Percentiles rank a stretch among this genome's conserved stretches.
phyloP scores from a whole-genome alignment of 208 protist genomes.

The Crithidia brevicula region DNA sequence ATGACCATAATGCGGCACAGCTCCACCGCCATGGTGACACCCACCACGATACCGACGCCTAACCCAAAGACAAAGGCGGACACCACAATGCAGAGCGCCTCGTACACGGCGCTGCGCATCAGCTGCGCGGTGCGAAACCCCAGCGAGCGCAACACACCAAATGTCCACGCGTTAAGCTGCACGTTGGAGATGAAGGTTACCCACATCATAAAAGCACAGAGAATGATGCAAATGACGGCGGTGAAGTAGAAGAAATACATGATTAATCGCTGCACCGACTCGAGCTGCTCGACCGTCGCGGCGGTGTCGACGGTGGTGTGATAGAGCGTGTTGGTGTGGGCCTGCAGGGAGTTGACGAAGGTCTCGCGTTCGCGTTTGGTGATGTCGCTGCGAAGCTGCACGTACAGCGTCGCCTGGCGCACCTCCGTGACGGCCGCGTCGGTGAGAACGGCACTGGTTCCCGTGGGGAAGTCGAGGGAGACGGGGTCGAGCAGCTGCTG shows the following conservation, averaged over 20 bases:
- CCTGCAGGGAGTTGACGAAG: slow-evolving; percentile 88
- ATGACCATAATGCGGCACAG: slow-evolving; percentile 89
- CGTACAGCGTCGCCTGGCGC: slow-evolving; percentile 61
- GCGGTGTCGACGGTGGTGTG: slow-evolving; percentile 56
- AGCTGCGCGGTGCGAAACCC: slow-evolving; percentile 88
- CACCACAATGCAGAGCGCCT: slow-evolving; percentile 93
- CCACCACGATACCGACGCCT: slow-evolving; percentile 71
- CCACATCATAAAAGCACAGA: slow-evolving; percentile 97
- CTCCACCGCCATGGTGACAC: slow-evolving; percentile 87
- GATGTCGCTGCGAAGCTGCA: slow-evolving; percentile 54
- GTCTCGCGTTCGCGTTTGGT: slow-evolving; percentile 44
- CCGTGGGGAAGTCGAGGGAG: slow-evolving; percentile 38
- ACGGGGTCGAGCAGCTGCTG: slow-evolving; percentile 46
- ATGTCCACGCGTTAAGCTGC: slow-evolving; percentile 93
- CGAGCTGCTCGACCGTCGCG: slow-evolving; percentile 43
- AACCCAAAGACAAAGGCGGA: slow-evolving; percentile 88
- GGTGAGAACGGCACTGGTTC: background rate
- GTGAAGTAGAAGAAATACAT: slow-evolving; percentile 96
- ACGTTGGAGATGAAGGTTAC: slow-evolving; percentile 96
- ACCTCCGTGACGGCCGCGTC: slow-evolving; percentile 38
- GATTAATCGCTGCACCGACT: slow-evolving; percentile 68
- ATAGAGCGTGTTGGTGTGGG: slow-evolving; percentile 55
- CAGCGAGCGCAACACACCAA: slow-evolving; percentile 94
- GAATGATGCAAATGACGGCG: slow-evolving; percentile 79
- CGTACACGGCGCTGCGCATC: slow-evolving; percentile 93